Evolutionary conservation across 345 rosid genomes (phyloP).

Genomic region (Syzygium jambos): DNA sequence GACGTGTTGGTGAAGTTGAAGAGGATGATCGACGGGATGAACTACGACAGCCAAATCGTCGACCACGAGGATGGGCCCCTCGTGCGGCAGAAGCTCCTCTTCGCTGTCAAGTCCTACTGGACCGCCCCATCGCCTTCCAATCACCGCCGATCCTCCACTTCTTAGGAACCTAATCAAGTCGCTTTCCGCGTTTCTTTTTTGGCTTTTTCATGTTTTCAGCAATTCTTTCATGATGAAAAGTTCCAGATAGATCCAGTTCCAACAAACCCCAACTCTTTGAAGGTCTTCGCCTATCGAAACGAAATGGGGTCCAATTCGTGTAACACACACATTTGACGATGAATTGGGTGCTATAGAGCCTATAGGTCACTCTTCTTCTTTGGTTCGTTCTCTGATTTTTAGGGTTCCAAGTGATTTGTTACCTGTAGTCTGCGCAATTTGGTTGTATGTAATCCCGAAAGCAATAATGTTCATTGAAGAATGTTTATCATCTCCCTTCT

Average conservation of each 20-base stretch:
- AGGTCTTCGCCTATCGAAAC: background rate
- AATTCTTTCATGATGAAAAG: background rate
- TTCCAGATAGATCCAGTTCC: background rate
- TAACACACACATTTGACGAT: background rate
- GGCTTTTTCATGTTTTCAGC: background rate
- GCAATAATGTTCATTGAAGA: background rate
- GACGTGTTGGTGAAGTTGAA: slow-evolving; percentile 47
- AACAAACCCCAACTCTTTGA: background rate
- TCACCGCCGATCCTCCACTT: background rate
- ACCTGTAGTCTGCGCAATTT: background rate
- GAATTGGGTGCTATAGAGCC: background rate
- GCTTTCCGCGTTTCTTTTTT: background rate
- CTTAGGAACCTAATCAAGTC: background rate
- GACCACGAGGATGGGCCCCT: slow-evolving; percentile 68
- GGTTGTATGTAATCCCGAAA: background rate
- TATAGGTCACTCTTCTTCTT: background rate
- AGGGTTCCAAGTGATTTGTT: background rate
- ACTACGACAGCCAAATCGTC: slow-evolving; percentile 40
- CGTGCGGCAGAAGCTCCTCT: slow-evolving; percentile 44
- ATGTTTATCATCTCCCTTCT: background rate
- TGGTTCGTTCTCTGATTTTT: background rate
- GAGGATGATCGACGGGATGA: slow-evolving; percentile 33
- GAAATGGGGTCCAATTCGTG: background rate
- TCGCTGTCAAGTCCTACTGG: slow-evolving; percentile 49
- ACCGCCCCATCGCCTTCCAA: slow-evolving; percentile 23